Evolutionary conservation across 768 basidiomycete species (phyloP), one percentile per base, ranked within the genome.

Genomic region (Pholiota microspora): DNA sequence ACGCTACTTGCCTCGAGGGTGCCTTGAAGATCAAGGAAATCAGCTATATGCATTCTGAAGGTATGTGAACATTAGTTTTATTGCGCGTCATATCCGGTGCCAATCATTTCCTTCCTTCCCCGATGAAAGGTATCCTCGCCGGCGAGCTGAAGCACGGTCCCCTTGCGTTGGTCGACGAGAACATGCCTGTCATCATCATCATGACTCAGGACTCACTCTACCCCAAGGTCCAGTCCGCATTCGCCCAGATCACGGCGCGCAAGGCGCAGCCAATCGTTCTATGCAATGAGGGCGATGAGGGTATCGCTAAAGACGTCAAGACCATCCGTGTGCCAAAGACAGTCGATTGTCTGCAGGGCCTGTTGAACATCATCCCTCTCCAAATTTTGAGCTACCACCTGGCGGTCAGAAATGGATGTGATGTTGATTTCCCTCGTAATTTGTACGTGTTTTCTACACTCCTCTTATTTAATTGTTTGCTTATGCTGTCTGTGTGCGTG

Each of bases 21-120:
- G 97, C 97, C 6, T 76, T 99, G 64, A 99, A 99, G 80, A 98
- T 99, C 77, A 99, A 99, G 77, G 97, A 98, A 79, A 95, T 98
- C 70, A 91, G 90, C 53, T 98, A 98, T 75, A 88, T 92, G 83
- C 86, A 86, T 69, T 84, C 83, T 1, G 86, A 87, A 73, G 89
- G 89, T 76, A 73, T 58, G 72, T 56, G 32, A 34, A 10, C 38
- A 49, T 28, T 50, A 7, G 24, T 2, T 4, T 9, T 36, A 32
- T 31, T 4, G 15, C 18, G 16, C 40, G 4, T 10, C 23, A 31
- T 47, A 5, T 45, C 44, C 49, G 42, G 36, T 29, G 23, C 25
- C 63, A 36, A 61, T 51, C 24, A n/a, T 27, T 18, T 9, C 44
- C 64, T 67, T 16, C n/a, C 13, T 13, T 16, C 10, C 18, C 7